phyloP scores from a whole-genome alignment of 108 stramenopile genomes.

The Schizochytrium sp. region DNA sequence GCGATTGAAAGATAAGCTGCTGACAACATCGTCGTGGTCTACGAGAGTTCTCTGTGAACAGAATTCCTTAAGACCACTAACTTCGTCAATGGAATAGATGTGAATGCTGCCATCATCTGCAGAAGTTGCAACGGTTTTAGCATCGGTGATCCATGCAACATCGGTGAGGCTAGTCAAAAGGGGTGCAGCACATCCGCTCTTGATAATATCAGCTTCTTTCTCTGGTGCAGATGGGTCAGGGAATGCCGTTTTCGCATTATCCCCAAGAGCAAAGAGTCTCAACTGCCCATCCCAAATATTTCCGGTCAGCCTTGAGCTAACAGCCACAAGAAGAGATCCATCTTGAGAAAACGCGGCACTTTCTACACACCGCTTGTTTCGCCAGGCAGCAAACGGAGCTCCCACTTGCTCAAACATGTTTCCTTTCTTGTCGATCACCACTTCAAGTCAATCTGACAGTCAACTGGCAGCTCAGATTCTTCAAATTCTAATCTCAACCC shows the following conservation, averaged over 20 bases:
- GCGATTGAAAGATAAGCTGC: neutral
- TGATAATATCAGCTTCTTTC: too few relatives aligned
- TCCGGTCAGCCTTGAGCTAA: constrained; percentile 5
- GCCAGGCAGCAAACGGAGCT: neutral
- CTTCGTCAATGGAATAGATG: constrained; percentile 53
- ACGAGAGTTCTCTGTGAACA: constrained; percentile 32
- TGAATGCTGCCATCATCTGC: constrained; percentile 46
- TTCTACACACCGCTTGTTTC: constrained; percentile 5
- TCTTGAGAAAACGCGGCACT: constrained; percentile 14
- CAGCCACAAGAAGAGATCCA: neutral
- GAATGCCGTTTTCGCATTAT: neutral
- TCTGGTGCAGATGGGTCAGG: too few relatives aligned
- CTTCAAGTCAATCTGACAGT: neutral
- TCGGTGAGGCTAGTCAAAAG: neutral
- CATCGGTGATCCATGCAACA: constrained; percentile 46
- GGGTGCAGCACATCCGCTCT: neutral
- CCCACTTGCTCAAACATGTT: neutral
- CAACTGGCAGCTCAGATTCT: too few relatives aligned
- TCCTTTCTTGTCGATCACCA: neutral
- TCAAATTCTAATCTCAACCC: too few relatives aligned
- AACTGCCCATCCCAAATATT: constrained; percentile 54
- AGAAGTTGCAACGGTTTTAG: neutral
- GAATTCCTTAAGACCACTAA: constrained; percentile 15
- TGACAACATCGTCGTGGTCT: constrained; percentile 33
- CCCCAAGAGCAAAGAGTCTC: neutral